Conservation (phyloP, 164 flowering plant genomes). For the Tetracentron sinense region DNA sequence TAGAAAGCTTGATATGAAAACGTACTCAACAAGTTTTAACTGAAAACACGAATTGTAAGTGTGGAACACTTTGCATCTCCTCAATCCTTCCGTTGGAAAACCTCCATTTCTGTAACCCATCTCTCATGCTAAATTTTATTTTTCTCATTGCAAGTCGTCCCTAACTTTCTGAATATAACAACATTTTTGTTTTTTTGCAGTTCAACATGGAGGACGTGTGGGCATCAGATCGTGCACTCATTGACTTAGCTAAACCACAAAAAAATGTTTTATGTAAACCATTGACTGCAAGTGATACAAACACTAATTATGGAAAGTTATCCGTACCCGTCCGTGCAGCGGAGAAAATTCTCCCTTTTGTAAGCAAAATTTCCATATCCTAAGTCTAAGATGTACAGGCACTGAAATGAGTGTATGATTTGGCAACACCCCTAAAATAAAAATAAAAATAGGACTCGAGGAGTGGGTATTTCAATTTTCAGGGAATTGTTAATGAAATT, state of each 20-base stretch:
- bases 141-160: background rate
- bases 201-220: conserved; percentile 82
- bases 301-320: conserved; percentile 99
- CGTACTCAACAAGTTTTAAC: too few species aligned
- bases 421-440: too few species aligned
- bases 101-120: too few species aligned
- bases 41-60: too few species aligned
- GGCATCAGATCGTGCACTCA: conserved; percentile 86
- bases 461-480: too few species aligned
- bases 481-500: too few species aligned
- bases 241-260: conserved; percentile 65
- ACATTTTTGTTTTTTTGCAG: conserved; percentile 47
- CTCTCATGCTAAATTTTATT: background rate
- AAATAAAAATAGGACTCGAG: too few species aligned
- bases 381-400: too few species aligned
- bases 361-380: conserved; percentile 27
- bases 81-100: too few species aligned
- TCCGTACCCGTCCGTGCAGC: conserved; percentile 99
- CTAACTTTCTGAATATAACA: background rate
- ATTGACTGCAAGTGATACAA: conserved; percentile 95
- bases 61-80: too few species aligned
- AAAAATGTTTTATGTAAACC: conserved; percentile 96
- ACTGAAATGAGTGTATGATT: too few species aligned
- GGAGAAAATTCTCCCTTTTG: conserved; percentile 94
- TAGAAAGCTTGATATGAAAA: too few species aligned